Percentiles rank a stretch among this genome's conserved stretches.
Evolutionary conservation across 2,329 filamentous ascomycete genomes (phyloP).

Genomic region (Aspergillus sp.): DNA sequence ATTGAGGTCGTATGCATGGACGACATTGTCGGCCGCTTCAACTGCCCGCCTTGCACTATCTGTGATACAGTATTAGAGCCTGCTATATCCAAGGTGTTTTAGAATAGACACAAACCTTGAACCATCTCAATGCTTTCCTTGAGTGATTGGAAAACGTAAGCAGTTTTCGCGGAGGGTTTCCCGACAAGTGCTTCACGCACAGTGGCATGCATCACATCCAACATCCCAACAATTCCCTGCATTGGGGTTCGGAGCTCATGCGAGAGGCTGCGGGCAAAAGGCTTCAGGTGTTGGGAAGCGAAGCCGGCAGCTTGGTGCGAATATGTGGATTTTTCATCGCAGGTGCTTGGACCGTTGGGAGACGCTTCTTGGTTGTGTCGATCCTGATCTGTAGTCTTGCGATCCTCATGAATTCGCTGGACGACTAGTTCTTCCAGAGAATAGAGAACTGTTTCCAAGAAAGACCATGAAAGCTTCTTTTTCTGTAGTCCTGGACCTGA

Average conservation of each 20-base stretch:
- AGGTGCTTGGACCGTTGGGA: constrained; percentile 26
- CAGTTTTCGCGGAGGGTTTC: constrained; percentile 55
- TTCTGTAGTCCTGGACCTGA: constrained; percentile 63
- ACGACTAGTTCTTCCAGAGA: constrained; percentile 70
- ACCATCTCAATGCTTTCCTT: constrained; percentile 73
- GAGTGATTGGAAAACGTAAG: constrained; percentile 63
- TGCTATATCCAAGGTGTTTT: neutral
- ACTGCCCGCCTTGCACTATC: constrained; percentile 73
- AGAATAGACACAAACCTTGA: constrained; percentile 56
- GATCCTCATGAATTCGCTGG: constrained; percentile 60
- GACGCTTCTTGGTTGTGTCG: constrained; percentile 29
- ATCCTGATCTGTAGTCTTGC: constrained; percentile 48
- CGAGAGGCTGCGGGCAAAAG: constrained; percentile 72
- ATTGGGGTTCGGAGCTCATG: constrained; percentile 75
- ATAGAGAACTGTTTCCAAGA: constrained; percentile 70
- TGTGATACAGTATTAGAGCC: constrained; percentile 32
- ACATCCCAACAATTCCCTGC: constrained; percentile 76
- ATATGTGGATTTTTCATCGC: constrained; percentile 43
- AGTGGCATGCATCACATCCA: constrained; percentile 76
- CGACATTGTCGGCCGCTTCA: constrained; percentile 75
- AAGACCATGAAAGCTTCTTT: constrained; percentile 65
- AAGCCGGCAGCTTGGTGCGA: constrained; percentile 60
- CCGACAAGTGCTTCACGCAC: constrained; percentile 67
- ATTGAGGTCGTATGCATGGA: constrained; percentile 75
- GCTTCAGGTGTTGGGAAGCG: constrained; percentile 67